A percentile compares a stretch with the other conserved stretches of the same genome.
These are phyloP conservation scores for Entomortierella beljakovae DNA, from an alignment of 192 early-diverging fungal genomes.

Conservation along the genomic window DNA sequence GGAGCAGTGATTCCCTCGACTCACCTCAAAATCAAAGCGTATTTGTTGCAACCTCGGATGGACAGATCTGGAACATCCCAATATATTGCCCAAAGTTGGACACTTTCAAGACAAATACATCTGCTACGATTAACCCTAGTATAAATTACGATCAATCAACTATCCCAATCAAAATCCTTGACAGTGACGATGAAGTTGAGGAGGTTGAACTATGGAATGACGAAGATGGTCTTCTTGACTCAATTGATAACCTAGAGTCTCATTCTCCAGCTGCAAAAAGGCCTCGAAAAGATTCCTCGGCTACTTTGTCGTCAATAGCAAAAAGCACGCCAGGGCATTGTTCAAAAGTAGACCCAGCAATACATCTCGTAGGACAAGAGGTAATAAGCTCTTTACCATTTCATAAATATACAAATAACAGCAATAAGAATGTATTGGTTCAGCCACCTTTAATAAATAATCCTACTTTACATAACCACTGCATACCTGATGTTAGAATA, in stretches of 20 bases:
- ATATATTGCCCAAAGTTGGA: not conserved
- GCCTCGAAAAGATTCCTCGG: slow-evolving; percentile 11
- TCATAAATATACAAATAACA: not conserved
- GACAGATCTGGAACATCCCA: slow-evolving; percentile 23
- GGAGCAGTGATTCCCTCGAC: not conserved
- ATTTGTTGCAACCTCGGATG: slow-evolving; percentile 21
- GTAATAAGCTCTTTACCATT: not conserved
- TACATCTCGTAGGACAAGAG: slow-evolving; percentile 20
- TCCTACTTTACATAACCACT: too few species aligned
- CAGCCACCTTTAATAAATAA: not conserved
- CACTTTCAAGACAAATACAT: not conserved
- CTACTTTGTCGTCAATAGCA: not conserved
- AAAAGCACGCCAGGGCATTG: not conserved
- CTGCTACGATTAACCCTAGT: not conserved
- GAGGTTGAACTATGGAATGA: slow-evolving; percentile 43
- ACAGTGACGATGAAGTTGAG: slow-evolving; percentile 20
- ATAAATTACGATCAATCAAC: not conserved
- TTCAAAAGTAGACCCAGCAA: not conserved
- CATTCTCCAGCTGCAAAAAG: slow-evolving; percentile 12
- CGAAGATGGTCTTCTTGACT: slow-evolving; percentile 26
- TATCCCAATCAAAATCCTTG: slow-evolving; percentile 18
- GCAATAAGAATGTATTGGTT: not conserved
- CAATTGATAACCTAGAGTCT: slow-evolving; percentile 11
- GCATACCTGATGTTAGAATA: not conserved
- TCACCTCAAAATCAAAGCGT: not conserved